Percentiles rank a stretch among this genome's conserved stretches.
phyloP scores from a whole-genome alignment of 2,329 filamentous ascomycete species.

The Mollisia scopiformis region DNA sequence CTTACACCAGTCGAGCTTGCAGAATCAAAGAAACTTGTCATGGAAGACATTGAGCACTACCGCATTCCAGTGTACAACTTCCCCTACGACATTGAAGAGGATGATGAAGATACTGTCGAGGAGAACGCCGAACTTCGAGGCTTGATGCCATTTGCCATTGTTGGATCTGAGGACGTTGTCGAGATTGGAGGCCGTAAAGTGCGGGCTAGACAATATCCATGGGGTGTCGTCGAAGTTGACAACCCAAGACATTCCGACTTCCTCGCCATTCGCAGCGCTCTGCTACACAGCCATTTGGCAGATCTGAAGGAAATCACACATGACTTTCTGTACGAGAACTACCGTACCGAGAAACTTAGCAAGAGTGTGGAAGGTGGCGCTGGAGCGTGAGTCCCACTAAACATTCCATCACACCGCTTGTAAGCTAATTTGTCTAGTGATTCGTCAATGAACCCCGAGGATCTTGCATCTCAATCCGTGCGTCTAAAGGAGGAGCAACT shows the following conservation, averaged over 20 bases:
- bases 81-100: slow-evolving; percentile 99
- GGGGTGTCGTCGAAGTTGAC: slow-evolving; percentile 98
- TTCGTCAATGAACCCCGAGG: slow-evolving; percentile 96
- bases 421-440: slow-evolving; percentile 50
- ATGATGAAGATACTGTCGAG: slow-evolving; percentile 98
- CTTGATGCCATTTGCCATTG: slow-evolving; percentile 98
- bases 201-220: slow-evolving; percentile 95
- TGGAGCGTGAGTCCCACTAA: slow-evolving; percentile 70
- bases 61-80: slow-evolving; percentile 99
- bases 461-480: slow-evolving; percentile 94
- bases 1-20: slow-evolving; percentile 95
- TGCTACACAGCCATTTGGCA: slow-evolving; percentile 96
- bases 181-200: slow-evolving; percentile 93
- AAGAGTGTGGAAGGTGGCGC: slow-evolving; percentile 96
- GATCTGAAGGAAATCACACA: slow-evolving; percentile 99
- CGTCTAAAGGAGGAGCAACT: slow-evolving; percentile 99
- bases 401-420: slow-evolving; percentile 37
- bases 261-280: slow-evolving; percentile 92
- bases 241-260: slow-evolving; percentile 99
- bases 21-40: slow-evolving; percentile 99
- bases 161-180: slow-evolving; percentile 92
- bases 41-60: slow-evolving; percentile 99
- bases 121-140: slow-evolving; percentile 97
- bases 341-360: slow-evolving; percentile 99
- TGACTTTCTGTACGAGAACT: slow-evolving; percentile 99